Base-by-base conservation (phyloP, 2,329 filamentous ascomycete genomes). In the Cylindrodendrum hubeiense region DNA sequence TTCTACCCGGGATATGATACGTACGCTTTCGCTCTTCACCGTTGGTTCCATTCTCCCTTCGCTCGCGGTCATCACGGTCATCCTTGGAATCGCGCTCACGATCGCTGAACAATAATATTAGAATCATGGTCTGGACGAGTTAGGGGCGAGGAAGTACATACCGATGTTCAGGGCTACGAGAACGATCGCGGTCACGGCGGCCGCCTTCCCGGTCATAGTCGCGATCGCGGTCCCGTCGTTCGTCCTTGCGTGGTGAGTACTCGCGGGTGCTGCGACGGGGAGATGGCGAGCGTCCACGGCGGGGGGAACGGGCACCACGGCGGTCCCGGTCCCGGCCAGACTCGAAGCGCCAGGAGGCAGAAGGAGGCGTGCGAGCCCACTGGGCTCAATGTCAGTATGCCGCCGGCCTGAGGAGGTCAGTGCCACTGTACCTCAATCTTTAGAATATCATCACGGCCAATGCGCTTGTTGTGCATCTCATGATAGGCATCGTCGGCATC, bases 381-480 rank as follows among this genome's bases (percentile, higher is more conserved):
- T 99, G 70, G 6, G 33, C 12, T 17, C 5, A 15, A 17, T 3
- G 24, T 73, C 22, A 59, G 59, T 44, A 24, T 50, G 47, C n/a
- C 3, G 43, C 33, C 21, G 8, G 7, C 19, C 2, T 5, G 10
- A 24, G 8, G 17, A 10, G n/a, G 8, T 30, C 15, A 17, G 12
- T n/a, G 26, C 17, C 12, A 19, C 73, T 88, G 73, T 83, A 97
- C 96, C 89, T 99, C 96, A 72, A 99, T 98, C 86, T 99, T 99
- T 84, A 99, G 80, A 65, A 97, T 85, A 77, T 99, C 96, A 78
- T 99, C 96, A 68, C 95, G 92, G 51, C 94, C 95, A 74, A 99
- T 94, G 72, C 95, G 94, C 89, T 98, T 98, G 86, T 98, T 98
- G 80, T 99, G 96, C 96, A 99, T 99, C 85, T 99, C 96, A 81